Evolutionary conservation across 352 stramenopile genomes (phyloP), one percentile per base, ranked within the genome.

Genomic region (Phytopythium chamaehyphon): DNA sequence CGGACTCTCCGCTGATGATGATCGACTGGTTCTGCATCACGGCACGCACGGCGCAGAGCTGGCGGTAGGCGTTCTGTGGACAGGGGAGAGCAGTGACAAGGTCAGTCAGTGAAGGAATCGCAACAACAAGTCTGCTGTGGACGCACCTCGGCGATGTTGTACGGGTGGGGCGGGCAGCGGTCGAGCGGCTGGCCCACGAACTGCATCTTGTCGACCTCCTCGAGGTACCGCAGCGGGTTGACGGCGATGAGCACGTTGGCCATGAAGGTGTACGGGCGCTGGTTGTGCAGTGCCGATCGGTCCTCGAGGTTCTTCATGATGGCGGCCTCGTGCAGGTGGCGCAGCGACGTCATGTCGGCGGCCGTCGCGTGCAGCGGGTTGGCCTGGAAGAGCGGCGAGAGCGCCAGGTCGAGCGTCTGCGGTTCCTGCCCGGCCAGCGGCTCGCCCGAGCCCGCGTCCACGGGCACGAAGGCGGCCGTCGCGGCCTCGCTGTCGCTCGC

Each of bases 21-120:
- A 98, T 97, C 31, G 84, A 97, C 67, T 98, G 94, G 63, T 93
- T 93, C 67, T 93, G 79, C 82, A 92, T 92, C 16, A 90, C 81
- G 2, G 82, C 81, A 16, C 77, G 75, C 15, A 91, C 76, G 6
- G 83, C 83, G 55, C 81, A 91, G 9, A 94, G 66, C 46, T 94
- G 81, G 4, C 81, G 79, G 64, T 92, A 94, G 2, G 83, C 83
- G 37, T 80, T 86, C 57, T 49, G 43, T 47, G 4, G n/a, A 28
- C n/a, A 2, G 40, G 0, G 2, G 18, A 10, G 66, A 37, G 7
- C 51, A 47, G n/a, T 52, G 44, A 9, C 47, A n/a, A 10, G 44
- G 12, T 38, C 44, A 48, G 19, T 56, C 40, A 37, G 24, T 31
- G 21, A 60, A 73, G 10, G 49, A 45, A 22, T 53, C 66, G 26